A percentile compares a stretch with the other conserved stretches of the same genome.
These are phyloP conservation scores for Aureobasidium musti DNA, from an alignment of 2,329 filamentous ascomycete genomes.

Conservation along the genomic window DNA sequence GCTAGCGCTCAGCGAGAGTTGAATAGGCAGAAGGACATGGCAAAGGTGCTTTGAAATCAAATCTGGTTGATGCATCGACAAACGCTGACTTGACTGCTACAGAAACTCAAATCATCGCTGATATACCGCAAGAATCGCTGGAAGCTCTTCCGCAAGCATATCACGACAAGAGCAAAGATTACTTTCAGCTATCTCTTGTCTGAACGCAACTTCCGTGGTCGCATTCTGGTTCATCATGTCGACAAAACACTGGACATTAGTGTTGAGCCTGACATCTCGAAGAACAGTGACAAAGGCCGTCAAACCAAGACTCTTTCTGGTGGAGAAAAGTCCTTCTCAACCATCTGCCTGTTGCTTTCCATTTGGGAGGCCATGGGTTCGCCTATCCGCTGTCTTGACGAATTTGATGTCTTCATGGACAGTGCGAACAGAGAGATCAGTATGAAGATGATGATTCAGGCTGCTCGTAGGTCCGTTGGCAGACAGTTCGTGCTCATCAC, in stretches of 20 bases:
- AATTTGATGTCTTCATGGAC: slow-evolving; percentile 99
- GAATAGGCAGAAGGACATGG: slow-evolving; percentile 37
- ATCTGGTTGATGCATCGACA: background rate
- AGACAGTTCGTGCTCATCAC: slow-evolving; percentile 96
- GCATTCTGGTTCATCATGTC: slow-evolving; percentile 74
- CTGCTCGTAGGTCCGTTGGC: slow-evolving; percentile 81
- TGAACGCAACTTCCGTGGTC: slow-evolving; percentile 85
- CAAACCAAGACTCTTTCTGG: slow-evolving; percentile 92
- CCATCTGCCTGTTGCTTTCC: slow-evolving; percentile 86
- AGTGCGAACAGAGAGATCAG: slow-evolving; percentile 91
- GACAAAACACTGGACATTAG: slow-evolving; percentile 74
- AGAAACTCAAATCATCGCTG: slow-evolving; percentile 63
- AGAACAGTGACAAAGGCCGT: slow-evolving; percentile 67
- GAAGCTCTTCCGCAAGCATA: slow-evolving; percentile 77
- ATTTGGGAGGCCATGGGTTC: slow-evolving; percentile 99
- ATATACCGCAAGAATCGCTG: slow-evolving; percentile 71
- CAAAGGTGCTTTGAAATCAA: slow-evolving; percentile 49
- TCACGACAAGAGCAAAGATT: slow-evolving; percentile 80
- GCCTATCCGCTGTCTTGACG: slow-evolving; percentile 89
- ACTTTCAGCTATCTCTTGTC: slow-evolving; percentile 87
- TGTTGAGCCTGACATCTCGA: slow-evolving; percentile 70
- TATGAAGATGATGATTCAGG: slow-evolving; percentile 88
- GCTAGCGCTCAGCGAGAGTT: slow-evolving; percentile 34
- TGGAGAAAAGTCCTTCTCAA: slow-evolving; percentile 97
- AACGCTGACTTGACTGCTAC: background rate